A percentile compares a stretch with the other conserved stretches of the same genome.
Conservation (phyloP, 1,139 yeast genomes). For the Scheffersomyces insectosa region DNA sequence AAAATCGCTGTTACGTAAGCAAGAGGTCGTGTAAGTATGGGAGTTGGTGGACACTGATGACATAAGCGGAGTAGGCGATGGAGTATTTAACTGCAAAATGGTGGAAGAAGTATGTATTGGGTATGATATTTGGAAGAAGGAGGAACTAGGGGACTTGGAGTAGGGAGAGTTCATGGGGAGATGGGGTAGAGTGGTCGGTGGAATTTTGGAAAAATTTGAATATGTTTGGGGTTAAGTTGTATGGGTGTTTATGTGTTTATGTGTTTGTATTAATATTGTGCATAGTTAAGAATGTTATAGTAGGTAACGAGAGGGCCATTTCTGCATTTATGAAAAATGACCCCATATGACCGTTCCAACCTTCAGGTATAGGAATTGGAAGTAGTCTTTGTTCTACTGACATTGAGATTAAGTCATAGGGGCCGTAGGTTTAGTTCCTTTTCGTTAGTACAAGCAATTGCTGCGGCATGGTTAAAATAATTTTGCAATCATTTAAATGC, state of each 20-base stretch:
- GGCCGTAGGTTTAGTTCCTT: no score
- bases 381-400: no score
- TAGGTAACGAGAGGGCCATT: no score
- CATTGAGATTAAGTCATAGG: no score
- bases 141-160: not conserved
- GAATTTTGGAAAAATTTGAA: not conserved
- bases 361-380: no score
- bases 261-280: no score
- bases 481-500: no score
- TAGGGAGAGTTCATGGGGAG: not conserved
- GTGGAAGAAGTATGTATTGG: not conserved
- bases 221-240: conserved; percentile 3
- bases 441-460: no score
- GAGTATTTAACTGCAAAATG: not conserved
- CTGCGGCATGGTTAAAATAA: no score
- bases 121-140: not conserved
- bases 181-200: not conserved
- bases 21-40: not conserved
- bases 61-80: not conserved
- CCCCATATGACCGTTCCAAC: not conserved
- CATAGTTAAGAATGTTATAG: no score
- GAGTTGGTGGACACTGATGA: not conserved
- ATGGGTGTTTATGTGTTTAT: not conserved
- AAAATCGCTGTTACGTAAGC: not conserved
- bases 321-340: not conserved